Evolutionary conservation across 805 yeast species (phyloP), one percentile per base, ranked within the genome.

Genomic region (Saccharomycopsis lassenensis): DNA sequence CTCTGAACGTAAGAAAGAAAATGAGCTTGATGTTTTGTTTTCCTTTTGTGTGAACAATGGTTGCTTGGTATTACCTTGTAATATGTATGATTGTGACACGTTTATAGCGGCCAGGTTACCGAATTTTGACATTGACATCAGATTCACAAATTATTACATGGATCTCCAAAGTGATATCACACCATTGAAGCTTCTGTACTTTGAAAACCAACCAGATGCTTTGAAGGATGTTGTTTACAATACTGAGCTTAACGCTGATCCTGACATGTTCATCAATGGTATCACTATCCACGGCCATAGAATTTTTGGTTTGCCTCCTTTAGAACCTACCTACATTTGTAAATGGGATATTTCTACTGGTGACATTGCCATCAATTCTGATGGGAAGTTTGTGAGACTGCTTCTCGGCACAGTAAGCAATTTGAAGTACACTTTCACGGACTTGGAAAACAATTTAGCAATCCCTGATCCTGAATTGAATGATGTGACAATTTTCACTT

Each of bases 101-200:
- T 78, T 76, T 49, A 48, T 81, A 16, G 73, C 79, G 0, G 52
- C 87, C 1, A 65, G 66, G 27, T 76, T 85, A 47, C 75, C 77
- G 16, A 62, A 67, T 14, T 59, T 87, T 29, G 84, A 76, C 43
- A 69, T 83, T 19, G 96, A 86, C 52, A 62, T 84, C n/a, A 62
- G 97, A 37, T 80, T 85, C 56, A 79, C 89, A 12, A 82, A 85
- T 48, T 91, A 81, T 55, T 91, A 89, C 51, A 87, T 91, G 95
- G 95, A 89, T 51, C 52, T 89, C 43, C 89, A 85, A 49, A 80
- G 79, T 1, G 74, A 82, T 45, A 62, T 77, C 26, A 65, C 80
- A 8, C 84, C 87, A 1, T 52, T 76, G 2, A 53, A 50, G 4
- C 72, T 71, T 0, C 44, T 47, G 21, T 47, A 51, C 23, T 29